Conservation (phyloP, 23 red algal genomes). For the Gracilaria gracilis region DNA sequence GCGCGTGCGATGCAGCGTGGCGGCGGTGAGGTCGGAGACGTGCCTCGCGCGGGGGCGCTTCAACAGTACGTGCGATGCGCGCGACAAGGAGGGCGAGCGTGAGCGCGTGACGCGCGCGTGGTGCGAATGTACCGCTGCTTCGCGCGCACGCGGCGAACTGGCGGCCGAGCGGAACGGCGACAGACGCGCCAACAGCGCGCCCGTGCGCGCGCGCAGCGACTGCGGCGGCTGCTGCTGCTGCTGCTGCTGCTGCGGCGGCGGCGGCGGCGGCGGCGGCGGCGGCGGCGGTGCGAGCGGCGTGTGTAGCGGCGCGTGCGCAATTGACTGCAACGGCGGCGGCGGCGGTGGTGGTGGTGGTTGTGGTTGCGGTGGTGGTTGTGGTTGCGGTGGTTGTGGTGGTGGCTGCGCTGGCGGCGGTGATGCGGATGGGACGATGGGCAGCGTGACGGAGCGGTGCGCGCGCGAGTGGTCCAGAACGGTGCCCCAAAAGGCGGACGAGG, state of each 20-base stretch:
- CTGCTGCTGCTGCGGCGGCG: not conserved
- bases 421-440: not conserved
- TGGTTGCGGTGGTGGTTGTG: not conserved
- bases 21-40: not conserved
- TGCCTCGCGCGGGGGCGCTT: constrained; percentile 8
- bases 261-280: not conserved
- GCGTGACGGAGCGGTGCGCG: not conserved
- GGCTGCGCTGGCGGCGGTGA: not conserved
- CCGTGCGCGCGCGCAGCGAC: not conserved
- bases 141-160: not conserved
- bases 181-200: not conserved
- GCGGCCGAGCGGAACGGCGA: not conserved
- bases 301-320: not conserved
- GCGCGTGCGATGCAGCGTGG: constrained; percentile 19
- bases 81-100: constrained; percentile 42
- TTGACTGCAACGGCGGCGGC: not conserved
- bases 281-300: not conserved
- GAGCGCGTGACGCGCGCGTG: not conserved
- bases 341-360: not conserved
- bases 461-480: constrained; percentile 40
- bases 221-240: not conserved
- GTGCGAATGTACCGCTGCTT: not conserved
- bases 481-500: constrained; percentile 51
- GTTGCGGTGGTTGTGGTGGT: not conserved
- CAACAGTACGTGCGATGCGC: constrained; percentile 22